Evolutionary conservation across 345 rosid species (phyloP).

Genomic region (Brassica nigra): DNA sequence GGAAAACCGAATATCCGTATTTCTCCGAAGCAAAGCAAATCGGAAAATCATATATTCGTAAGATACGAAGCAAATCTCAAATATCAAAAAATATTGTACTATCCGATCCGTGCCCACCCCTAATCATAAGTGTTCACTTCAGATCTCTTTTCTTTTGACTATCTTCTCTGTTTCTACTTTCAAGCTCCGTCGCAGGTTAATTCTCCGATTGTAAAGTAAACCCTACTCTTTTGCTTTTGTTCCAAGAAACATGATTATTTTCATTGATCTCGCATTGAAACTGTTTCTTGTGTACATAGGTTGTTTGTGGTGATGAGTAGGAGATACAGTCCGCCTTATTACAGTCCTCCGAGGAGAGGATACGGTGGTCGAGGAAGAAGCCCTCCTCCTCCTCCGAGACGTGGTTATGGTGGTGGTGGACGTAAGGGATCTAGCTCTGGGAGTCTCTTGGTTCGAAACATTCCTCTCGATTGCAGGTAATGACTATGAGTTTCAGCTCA

Average conservation of each 20-base stretch:
- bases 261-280: slow-evolving; percentile 21
- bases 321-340: slow-evolving; percentile 72
- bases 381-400: slow-evolving; percentile 58
- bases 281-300: not conserved
- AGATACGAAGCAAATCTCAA: too few relatives aligned
- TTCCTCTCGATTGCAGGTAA: slow-evolving; percentile 92
- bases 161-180: slow-evolving; percentile 5
- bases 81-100: too few relatives aligned
- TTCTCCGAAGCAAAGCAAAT: too few relatives aligned
- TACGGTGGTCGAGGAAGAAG: slow-evolving; percentile 79
- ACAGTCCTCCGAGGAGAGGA: slow-evolving; percentile 93
- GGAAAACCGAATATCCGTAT: too few relatives aligned
- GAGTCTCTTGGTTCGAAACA: slow-evolving; percentile 89
- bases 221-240: not conserved
- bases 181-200: slow-evolving; percentile 19
- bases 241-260: not conserved
- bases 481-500: not conserved
- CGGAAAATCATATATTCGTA: too few relatives aligned
- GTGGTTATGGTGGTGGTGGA: slow-evolving; percentile 88
- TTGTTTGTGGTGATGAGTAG: slow-evolving; percentile 50
- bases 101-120: too few relatives aligned
- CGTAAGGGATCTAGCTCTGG: slow-evolving; percentile 72
- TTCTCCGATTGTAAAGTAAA: not conserved
- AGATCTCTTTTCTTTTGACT: slow-evolving; percentile 9
- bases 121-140: not conserved